Percentiles rank a stretch among this genome's conserved stretches.
Conservation (phyloP, 441 rosid genomes). For the Croton laevigatus region DNA sequence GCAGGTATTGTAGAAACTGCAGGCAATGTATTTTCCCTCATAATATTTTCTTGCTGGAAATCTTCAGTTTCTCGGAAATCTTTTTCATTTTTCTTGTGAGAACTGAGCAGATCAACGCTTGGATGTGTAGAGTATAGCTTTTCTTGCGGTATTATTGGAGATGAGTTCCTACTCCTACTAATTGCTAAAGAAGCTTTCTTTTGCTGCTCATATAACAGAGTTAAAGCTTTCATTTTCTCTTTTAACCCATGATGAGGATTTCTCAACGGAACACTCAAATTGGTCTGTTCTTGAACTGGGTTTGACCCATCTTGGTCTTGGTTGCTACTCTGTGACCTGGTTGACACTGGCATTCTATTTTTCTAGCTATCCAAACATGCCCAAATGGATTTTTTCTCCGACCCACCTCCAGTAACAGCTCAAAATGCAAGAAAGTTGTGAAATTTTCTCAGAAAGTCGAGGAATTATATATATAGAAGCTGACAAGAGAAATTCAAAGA, state of each 20-base stretch:
- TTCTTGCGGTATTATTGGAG: conserved; percentile 46
- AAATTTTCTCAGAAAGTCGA: conserved; percentile 17
- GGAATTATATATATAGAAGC: conserved; percentile 19
- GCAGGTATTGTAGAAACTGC: conserved; percentile 18
- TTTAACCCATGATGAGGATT: conserved; percentile 80
- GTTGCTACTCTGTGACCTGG: conserved; percentile 57
- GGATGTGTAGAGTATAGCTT: conserved; percentile 48
- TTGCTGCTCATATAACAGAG: conserved; percentile 75
- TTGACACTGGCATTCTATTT: conserved; percentile 71
- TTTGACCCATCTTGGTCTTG: conserved; percentile 32
- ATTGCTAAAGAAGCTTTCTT: conserved; percentile 52
- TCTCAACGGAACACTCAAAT: conserved; percentile 35
- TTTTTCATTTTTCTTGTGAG: conserved; percentile 38
- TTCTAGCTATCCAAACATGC: conserved; percentile 45
- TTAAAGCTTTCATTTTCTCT: conserved; percentile 73
- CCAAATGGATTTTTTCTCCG: conserved; percentile 25
- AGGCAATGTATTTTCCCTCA: conserved; percentile 40
- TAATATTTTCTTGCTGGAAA: conserved; percentile 33
- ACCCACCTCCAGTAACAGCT: conserved; percentile 25
- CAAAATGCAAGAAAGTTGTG: conserved; percentile 20
- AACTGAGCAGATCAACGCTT: conserved; percentile 47
- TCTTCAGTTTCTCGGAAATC: conserved; percentile 31
- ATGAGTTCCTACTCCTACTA: conserved; percentile 39
- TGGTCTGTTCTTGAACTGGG: conserved; percentile 38
- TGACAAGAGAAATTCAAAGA: conserved; percentile 10